A percentile compares a stretch with the other conserved stretches of the same genome.
Conservation (phyloP, 208 protist species). For the Trypanosomatidae sp. region DNA sequence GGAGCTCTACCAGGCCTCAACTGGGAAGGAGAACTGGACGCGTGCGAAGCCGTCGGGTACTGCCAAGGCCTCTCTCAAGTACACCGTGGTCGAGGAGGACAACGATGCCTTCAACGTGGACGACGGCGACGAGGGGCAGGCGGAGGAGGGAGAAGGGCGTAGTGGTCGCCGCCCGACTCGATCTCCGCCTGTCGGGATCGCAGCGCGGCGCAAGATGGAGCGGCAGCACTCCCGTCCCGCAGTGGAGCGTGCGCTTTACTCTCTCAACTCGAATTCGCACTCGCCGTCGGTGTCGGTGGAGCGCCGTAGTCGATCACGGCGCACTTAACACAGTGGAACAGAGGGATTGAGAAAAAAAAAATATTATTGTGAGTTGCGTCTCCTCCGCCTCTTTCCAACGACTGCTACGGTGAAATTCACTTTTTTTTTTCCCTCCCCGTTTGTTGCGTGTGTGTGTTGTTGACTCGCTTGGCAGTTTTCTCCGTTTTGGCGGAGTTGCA, state of each 20-base stretch:
- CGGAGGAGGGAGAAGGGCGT: background rate
- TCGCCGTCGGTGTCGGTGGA: slow-evolving; percentile 28
- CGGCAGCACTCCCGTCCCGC: slow-evolving; percentile 32
- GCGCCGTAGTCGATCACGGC: slow-evolving; percentile 41
- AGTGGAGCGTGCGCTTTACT: slow-evolving; percentile 64
- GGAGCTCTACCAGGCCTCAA: slow-evolving; percentile 21
- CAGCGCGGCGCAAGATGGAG: slow-evolving; percentile 47
- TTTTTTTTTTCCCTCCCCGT: no score
- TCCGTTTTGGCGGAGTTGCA: no score
- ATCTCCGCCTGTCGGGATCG: slow-evolving; percentile 51
- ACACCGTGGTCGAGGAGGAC: slow-evolving; percentile 19
- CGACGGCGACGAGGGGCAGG: slow-evolving; percentile 12
- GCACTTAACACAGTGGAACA: no score
- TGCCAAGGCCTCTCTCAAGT: background rate
- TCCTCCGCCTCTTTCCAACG: no score
- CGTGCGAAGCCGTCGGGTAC: slow-evolving; percentile 4
- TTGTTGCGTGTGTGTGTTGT: no score
- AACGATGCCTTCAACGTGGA: slow-evolving; percentile 28
- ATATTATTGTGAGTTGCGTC: no score
- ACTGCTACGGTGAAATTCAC: no score
- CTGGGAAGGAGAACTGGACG: slow-evolving; percentile 26
- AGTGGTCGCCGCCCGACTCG: slow-evolving; percentile 5
- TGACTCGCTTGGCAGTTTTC: no score
- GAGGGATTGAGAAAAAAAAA: no score
- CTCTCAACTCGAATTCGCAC: slow-evolving; percentile 48